phyloP scores from a whole-genome alignment of 1,139 yeast genomes.

The Magnusiomyces paraingens region DNA sequence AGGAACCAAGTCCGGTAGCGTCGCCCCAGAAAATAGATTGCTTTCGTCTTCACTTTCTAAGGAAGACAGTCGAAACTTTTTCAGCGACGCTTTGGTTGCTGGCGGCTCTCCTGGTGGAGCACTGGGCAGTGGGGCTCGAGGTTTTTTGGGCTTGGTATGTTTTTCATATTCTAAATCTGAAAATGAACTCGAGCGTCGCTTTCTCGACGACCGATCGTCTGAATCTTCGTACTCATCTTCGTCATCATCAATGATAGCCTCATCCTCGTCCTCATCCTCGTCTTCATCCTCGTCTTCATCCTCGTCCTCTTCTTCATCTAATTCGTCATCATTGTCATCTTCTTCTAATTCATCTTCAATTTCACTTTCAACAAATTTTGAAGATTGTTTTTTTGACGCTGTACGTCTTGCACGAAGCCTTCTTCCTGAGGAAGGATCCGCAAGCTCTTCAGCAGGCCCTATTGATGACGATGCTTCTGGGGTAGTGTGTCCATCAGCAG shows the following conservation, averaged over 20 bases:
- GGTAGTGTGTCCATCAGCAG: too few relatives aligned
- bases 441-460: too few relatives aligned
- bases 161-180: background rate
- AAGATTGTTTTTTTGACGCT: too few relatives aligned
- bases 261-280: background rate
- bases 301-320: conserved; percentile 3
- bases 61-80: conserved; percentile 4
- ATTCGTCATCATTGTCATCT: background rate
- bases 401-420: too few relatives aligned
- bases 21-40: background rate
- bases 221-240: background rate
- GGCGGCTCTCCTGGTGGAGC: background rate
- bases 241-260: background rate
- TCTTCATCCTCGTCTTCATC: conserved; percentile 9
- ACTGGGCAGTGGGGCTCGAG: background rate
- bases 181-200: background rate
- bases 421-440: too few relatives aligned
- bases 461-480: too few relatives aligned
- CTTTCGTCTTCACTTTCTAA: conserved; percentile 1
- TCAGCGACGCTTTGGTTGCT: background rate
- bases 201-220: background rate
- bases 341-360: background rate
- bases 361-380: background rate
- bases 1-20: background rate
- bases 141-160: background rate